phyloP scores from a whole-genome alignment of 2,329 filamentous ascomycete species.

The Hypomyces rosellus region DNA sequence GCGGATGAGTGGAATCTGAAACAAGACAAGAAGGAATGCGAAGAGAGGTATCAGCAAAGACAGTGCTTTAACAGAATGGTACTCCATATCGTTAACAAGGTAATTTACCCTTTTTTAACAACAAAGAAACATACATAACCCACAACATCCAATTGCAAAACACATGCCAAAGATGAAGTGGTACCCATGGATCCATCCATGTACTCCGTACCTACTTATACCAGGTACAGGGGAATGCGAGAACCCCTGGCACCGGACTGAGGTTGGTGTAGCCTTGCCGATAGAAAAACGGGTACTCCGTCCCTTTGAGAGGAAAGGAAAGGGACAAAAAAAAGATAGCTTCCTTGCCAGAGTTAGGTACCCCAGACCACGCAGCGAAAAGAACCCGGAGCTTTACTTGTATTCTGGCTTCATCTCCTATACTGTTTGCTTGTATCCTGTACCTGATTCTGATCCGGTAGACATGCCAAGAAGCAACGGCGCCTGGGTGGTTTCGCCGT shows the following conservation, averaged over 20 bases:
- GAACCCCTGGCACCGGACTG: not conserved
- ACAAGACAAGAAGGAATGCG: too few species aligned
- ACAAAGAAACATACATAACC: too few species aligned
- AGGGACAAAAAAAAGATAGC: too few species aligned
- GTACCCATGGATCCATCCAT: not conserved
- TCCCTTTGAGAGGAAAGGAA: conserved; percentile 3
- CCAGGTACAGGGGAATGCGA: too few species aligned
- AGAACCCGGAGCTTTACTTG: too few species aligned
- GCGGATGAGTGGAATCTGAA: too few species aligned
- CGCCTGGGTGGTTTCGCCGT: not conserved
- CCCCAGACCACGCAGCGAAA: conserved; percentile 3
- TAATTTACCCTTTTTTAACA: too few species aligned
- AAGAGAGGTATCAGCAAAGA: too few species aligned
- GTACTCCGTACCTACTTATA: not conserved
- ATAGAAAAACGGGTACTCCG: conserved; percentile 11
- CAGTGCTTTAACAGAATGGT: too few species aligned
- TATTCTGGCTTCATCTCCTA: not conserved
- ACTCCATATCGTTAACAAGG: too few species aligned
- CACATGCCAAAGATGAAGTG: too few species aligned
- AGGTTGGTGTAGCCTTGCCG: conserved; percentile 8
- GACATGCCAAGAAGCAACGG: not conserved
- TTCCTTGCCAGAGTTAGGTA: conserved; percentile 7
- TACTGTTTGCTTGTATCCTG: not conserved
- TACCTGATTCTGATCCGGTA: not conserved
- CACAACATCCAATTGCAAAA: too few species aligned